Conservation (phyloP, 495 filamentous ascomycete genomes). For the Lasiosphaeriaceae sp. region DNA sequence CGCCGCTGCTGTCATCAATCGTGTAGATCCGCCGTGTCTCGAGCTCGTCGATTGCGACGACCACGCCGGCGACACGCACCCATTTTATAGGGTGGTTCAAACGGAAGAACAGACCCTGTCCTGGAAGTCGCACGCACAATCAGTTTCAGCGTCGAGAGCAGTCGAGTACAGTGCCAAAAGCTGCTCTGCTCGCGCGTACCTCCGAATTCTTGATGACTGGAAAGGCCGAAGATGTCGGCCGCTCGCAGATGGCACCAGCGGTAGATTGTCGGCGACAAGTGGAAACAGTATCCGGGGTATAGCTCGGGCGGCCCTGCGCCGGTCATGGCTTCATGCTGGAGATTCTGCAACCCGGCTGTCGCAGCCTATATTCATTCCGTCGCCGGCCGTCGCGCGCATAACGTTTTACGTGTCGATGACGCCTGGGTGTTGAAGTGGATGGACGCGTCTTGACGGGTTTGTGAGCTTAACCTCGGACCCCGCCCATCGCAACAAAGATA, state of each 20-base stretch:
- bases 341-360: conserved; percentile 5
- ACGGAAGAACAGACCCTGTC: conserved; percentile 72
- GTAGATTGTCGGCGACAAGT: conserved; percentile 75
- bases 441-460: no score
- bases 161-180: neutral
- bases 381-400: neutral
- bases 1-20: conserved; percentile 83
- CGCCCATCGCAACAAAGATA: no score
- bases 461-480: no score
- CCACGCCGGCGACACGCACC: conserved; percentile 69
- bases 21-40: conserved; percentile 58
- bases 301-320: conserved; percentile 32
- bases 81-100: conserved; percentile 88
- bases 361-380: neutral
- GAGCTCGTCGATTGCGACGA: conserved; percentile 72
- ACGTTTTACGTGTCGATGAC: neutral
- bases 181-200: neutral
- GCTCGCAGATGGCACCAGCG: conserved; percentile 78
- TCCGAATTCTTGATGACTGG: neutral
- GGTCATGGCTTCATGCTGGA: conserved; percentile 49
- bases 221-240: conserved; percentile 60
- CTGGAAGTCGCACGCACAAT: conserved; percentile 32
- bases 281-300: conserved; percentile 84
- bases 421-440: neutral
- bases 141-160: neutral